Conservation (phyloP, 441 rosid species). For the Mallotus japonicus region DNA sequence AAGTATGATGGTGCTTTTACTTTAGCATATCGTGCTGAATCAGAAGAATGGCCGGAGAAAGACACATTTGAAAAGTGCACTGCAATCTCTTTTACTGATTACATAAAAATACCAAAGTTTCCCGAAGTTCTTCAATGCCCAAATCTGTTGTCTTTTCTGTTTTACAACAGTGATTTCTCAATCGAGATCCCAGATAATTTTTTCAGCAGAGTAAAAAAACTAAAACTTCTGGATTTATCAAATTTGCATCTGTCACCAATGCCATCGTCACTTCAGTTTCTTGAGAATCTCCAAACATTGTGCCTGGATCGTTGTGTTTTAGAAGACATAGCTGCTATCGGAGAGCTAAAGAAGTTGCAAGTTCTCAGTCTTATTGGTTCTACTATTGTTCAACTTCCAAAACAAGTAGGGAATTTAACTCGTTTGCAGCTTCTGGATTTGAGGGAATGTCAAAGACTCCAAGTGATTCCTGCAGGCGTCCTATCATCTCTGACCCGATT, state of each 20-base stretch:
- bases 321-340: conserved; percentile 12
- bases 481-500: no score
- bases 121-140: conserved; percentile 10
- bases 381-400: no score
- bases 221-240: conserved; percentile 21
- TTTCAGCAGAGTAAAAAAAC: neutral
- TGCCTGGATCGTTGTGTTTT: neutral
- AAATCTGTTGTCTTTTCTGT: neutral
- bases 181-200: no score
- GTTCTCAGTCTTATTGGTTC: neutral
- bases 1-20: neutral
- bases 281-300: conserved; percentile 24
- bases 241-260: neutral
- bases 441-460: no score
- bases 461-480: no score
- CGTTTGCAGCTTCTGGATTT: no score
- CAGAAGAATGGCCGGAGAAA: conserved; percentile 19
- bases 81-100: neutral
- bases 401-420: no score
- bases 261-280: conserved; percentile 20
- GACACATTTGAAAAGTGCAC: neutral
- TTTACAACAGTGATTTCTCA: no score
- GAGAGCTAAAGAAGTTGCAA: conserved; percentile 22
- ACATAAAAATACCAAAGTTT: neutral
- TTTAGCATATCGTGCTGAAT: neutral